These are phyloP conservation scores for Leucocoprinus birnbaumii DNA, from an alignment of 768 basidiomycete genomes.

Conservation along the genomic window DNA sequence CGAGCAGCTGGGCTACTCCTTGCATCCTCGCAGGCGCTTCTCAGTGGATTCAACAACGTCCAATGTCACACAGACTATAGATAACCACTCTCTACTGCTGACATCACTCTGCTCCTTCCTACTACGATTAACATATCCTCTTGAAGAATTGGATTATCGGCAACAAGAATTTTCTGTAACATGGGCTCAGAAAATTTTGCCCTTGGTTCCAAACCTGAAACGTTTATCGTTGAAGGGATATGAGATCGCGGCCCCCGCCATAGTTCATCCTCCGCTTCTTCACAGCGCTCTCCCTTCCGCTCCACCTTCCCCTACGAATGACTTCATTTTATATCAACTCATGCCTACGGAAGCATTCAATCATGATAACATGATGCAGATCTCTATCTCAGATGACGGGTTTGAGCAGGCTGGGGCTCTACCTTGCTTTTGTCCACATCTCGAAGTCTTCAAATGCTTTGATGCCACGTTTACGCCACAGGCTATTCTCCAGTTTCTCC, in stretches of 20 bases:
- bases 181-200: neutral
- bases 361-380: neutral
- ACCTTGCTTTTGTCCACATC: conserved; percentile 1
- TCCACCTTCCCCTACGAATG: neutral
- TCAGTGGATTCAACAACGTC: too few relatives aligned
- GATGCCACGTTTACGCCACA: neutral
- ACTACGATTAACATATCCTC: neutral
- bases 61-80: neutral
- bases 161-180: neutral
- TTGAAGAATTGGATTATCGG: neutral
- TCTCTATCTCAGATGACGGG: neutral
- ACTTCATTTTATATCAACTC: neutral
- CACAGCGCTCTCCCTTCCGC: neutral
- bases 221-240: conserved; percentile 1
- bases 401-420: neutral
- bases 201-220: neutral
- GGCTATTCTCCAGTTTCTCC: neutral
- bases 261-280: too few relatives aligned
- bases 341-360: neutral
- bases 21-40: too few relatives aligned
- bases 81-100: neutral
- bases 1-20: neutral
- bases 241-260: neutral
- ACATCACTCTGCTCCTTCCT: neutral
- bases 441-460: neutral